Evolutionary conservation across 768 basidiomycete genomes (phyloP).

Genomic region (Tremella yokohamensis): DNA sequence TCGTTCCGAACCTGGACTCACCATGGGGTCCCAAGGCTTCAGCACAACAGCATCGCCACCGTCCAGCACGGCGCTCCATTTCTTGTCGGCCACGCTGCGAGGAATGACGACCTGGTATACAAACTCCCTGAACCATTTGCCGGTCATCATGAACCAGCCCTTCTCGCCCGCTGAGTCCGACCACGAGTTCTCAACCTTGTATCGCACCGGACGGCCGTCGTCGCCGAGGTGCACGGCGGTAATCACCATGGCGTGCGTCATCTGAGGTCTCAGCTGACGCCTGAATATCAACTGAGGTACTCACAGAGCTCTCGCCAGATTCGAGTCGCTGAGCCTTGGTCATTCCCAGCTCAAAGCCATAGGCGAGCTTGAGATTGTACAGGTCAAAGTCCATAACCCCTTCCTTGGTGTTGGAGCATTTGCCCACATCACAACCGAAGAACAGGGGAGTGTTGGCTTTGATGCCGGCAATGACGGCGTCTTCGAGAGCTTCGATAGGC

Average conservation of each 20-base stretch:
- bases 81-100: constrained; percentile 70
- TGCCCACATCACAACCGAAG: constrained; percentile 94
- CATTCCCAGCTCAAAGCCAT: constrained; percentile 73
- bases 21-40: constrained; percentile 93
- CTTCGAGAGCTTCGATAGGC: constrained; percentile 73
- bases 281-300: background rate
- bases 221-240: constrained; percentile 82
- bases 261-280: constrained; percentile 44
- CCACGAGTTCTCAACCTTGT: constrained; percentile 98
- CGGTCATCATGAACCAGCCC: constrained; percentile 89
- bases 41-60: constrained; percentile 63
- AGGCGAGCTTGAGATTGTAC: constrained; percentile 81
- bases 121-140: constrained; percentile 80
- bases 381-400: constrained; percentile 86
- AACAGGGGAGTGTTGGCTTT: constrained; percentile 86
- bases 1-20: constrained; percentile 8
- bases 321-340: constrained; percentile 81
- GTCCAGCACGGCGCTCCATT: constrained; percentile 77
- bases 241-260: constrained; percentile 91
- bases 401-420: constrained; percentile 65
- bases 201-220: constrained; percentile 72
- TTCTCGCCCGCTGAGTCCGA: constrained; percentile 70
- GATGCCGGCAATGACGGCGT: constrained; percentile 74
- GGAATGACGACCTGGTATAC: constrained; percentile 86
- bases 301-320: constrained; percentile 63